Percentiles rank a stretch among this genome's conserved stretches.
phyloP scores from a whole-genome alignment of 2,329 filamentous ascomycete genomes.

The Helminthosporium solani region DNA sequence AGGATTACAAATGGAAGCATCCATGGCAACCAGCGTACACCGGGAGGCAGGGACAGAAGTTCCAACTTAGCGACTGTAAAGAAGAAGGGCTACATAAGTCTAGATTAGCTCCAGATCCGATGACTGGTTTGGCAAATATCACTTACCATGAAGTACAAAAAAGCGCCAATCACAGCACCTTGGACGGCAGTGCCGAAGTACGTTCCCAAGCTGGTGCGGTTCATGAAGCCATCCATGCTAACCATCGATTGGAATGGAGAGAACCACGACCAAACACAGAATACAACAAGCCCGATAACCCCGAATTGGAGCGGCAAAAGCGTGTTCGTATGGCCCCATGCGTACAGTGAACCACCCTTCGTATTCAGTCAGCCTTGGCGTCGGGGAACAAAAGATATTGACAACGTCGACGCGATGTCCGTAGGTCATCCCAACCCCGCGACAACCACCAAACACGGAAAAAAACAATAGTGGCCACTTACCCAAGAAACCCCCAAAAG shows the following conservation, averaged over 20 bases:
- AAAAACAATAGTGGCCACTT: constrained; percentile 9
- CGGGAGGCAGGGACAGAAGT: constrained; percentile 18
- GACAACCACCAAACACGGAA: background rate
- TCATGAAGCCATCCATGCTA: constrained; percentile 28
- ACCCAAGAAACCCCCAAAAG: constrained; percentile 58
- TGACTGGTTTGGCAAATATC: background rate
- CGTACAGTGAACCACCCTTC: constrained; percentile 23
- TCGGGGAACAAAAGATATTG: constrained; percentile 1
- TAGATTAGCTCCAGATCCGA: constrained; percentile 3
- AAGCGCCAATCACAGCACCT: constrained; percentile 24
- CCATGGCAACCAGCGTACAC: constrained; percentile 32
- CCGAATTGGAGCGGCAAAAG: constrained; percentile 22
- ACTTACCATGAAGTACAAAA: constrained; percentile 34
- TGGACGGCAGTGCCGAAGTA: constrained; percentile 34
- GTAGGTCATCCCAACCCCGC: background rate
- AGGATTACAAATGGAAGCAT: constrained; percentile 30
- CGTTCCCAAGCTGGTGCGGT: constrained; percentile 26
- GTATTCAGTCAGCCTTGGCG: constrained; percentile 4
- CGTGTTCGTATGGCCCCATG: constrained; percentile 21
- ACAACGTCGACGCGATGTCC: background rate
- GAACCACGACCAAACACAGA: constrained; percentile 23
- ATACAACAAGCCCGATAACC: constrained; percentile 17
- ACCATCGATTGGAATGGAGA: constrained; percentile 26
- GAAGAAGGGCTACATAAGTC: constrained; percentile 29
- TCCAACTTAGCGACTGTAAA: constrained; percentile 26